Base-by-base conservation (phyloP, 495 filamentous ascomycete species). In the Penicillium goetzii region DNA sequence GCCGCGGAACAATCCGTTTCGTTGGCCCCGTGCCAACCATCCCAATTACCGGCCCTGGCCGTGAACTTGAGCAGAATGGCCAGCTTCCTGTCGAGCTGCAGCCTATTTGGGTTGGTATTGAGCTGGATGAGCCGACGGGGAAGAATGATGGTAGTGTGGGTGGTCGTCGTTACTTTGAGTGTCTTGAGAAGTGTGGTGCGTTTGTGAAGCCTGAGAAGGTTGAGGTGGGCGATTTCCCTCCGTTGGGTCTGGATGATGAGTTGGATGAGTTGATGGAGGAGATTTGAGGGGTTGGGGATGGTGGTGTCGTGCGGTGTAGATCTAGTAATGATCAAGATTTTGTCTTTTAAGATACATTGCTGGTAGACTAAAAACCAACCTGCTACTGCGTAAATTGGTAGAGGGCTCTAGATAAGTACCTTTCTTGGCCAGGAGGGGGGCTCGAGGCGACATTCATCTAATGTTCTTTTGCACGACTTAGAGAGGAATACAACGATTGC, bases 191-290 rank as follows among this genome's bases (percentile, higher is more conserved):
- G 72, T 84, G 83, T 56, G 93, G 93, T 15, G 88, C 91, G 28
- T 97, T 97, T 73, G 92, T 97, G 11, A 85, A 93, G 72, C 90
- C 95, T 33, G 95, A 97, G 66, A 85, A 92, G 71, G 86, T 97
- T 9, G 90, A 97, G 76, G 84, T 93, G 26, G 95, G 95, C 26
- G 91, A 97, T 66, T 97, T 85, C 63, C 86, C 88, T n/a, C 84
- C 84, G 19, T 63, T 88, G 61, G 82, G 75, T 6, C 52, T 86
- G 47, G 81, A 80, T 49, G 83, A 85, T 49, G 78, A 76, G 21
- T 63, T 91, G 36, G 85, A 90, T 70, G 93, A 93, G 60, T 86
- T 95, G 68, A 87, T 96, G 86, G 94, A 96, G 75, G 92, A 95
- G 78, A 91, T 95, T 45, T 94, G 50, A 61, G 21, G 52, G 51